Base-by-base conservation (phyloP, 345 rosid genomes). In the Clausena lansium region DNA sequence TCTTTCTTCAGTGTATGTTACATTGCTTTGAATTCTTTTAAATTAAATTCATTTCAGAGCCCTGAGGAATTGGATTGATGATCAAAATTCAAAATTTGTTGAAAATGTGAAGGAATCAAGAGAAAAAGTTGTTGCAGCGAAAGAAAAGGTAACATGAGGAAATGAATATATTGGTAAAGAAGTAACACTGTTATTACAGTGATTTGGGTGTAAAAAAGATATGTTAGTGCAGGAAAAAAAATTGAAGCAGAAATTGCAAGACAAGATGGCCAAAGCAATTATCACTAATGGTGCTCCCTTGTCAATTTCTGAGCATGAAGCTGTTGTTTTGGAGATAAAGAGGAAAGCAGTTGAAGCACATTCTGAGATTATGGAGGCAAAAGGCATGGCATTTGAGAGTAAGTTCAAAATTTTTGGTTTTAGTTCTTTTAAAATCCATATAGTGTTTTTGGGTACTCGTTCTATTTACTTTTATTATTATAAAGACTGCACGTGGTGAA, bases 21-120 rank as follows among this genome's bases (percentile, higher is more conserved):
- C 4, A 6, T 36, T 5, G 66, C 27, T 66, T 7, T 69, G 36
- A 15, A 54, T 63, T 75, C 38, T 58, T 55, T 33, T 28, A 25
- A 45, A 32, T 71, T 50, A 36, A 63, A 52, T 62, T 77, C 38
- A 25, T 59, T 78, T 33, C 60, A 91, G 98, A 70, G 70, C 65
- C 50, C 79, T 92, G 76, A 84, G 97, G 79, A 71, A 54, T 58
- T 91, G 90, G 87, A 93, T 95, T 81, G 92, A 88, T 20, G 84
- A 83, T 41, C 88, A 87, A 79, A 82, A 87, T 80, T 79, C 72
- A 8, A 76, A 85, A 73, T 80, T 65, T 81, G 35, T 30, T 72
- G 88, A 84, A 79, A 84, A 50, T 62, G 80, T 70, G 80, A 93
- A 89, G 76, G 86, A 89, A 84, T 87, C 85, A 32, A 92, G 68